These are phyloP conservation scores for Apiotrichum laibachii DNA, from an alignment of 1,284 basidiomycete genomes.

Conservation along the genomic window DNA sequence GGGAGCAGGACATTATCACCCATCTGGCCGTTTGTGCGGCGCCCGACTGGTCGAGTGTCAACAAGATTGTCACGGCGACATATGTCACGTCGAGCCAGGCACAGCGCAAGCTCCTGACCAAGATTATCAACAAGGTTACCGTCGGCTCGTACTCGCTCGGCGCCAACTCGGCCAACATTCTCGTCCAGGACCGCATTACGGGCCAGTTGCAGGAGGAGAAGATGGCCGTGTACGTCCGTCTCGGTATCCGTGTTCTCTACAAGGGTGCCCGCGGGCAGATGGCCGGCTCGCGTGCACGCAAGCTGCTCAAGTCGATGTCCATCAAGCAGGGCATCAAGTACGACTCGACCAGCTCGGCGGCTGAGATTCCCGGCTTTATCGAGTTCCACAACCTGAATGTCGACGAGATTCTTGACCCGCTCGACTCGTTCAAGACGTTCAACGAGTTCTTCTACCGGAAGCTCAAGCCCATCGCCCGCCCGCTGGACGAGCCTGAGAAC, in stretches of 20 bases:
- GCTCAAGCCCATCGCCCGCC: constrained; percentile 77
- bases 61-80: constrained; percentile 85
- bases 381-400: constrained; percentile 83
- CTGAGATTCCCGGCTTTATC: constrained; percentile 83
- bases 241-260: constrained; percentile 89
- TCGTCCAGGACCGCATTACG: constrained; percentile 85
- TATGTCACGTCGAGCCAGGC: constrained; percentile 95
- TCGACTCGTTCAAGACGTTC: constrained; percentile 84
- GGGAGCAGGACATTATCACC: constrained; percentile 88
- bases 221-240: constrained; percentile 79
- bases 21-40: constrained; percentile 92
- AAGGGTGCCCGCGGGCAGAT: constrained; percentile 86
- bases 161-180: constrained; percentile 83
- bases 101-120: constrained; percentile 94
- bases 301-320: constrained; percentile 80
- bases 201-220: constrained; percentile 96
- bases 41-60: constrained; percentile 84
- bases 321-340: constrained; percentile 95
- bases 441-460: constrained; percentile 87
- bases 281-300: constrained; percentile 81
- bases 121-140: constrained; percentile 78
- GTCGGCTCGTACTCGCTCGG: constrained; percentile 84
- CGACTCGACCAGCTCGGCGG: constrained; percentile 76
- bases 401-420: constrained; percentile 75
- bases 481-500: constrained; percentile 69